These are phyloP conservation scores for Daldinia eschscholtzii DNA, from an alignment of 2,329 filamentous ascomycete species.

Conservation along the genomic window DNA sequence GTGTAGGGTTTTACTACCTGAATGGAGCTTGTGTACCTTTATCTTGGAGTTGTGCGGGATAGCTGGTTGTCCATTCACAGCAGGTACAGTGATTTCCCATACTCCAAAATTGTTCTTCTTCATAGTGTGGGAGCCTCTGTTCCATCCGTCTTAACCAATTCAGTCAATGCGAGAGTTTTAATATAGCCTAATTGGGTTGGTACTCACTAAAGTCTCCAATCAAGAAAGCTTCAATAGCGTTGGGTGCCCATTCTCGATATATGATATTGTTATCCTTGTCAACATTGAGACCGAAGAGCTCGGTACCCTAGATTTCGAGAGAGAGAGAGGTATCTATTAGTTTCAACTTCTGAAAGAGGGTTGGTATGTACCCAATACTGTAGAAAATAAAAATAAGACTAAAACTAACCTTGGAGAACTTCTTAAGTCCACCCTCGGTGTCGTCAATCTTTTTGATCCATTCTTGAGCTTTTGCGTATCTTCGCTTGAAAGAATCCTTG, in stretches of 20 bases:
- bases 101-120: slow-evolving; percentile 86
- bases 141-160: slow-evolving; percentile 81
- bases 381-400: not conserved
- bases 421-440: slow-evolving; percentile 88
- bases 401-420: slow-evolving; percentile 81
- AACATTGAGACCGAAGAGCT: slow-evolving; percentile 88
- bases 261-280: slow-evolving; percentile 84
- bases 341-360: slow-evolving; percentile 25
- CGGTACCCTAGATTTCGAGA: slow-evolving; percentile 73
- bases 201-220: slow-evolving; percentile 92
- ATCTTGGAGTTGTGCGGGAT: slow-evolving; percentile 96
- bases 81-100: slow-evolving; percentile 84
- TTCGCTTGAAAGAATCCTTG: slow-evolving; percentile 78
- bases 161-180: slow-evolving; percentile 48
- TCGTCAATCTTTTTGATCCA: slow-evolving; percentile 90
- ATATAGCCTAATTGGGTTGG: not conserved
- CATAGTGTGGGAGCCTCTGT: slow-evolving; percentile 86
- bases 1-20: slow-evolving; percentile 7
- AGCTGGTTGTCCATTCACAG: slow-evolving; percentile 77
- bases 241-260: slow-evolving; percentile 97
- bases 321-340: slow-evolving; percentile 21
- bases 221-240: slow-evolving; percentile 84
- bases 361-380: not conserved
- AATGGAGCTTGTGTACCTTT: slow-evolving; percentile 72
- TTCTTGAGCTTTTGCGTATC: slow-evolving; percentile 82